Evolutionary conservation across 2,329 filamentous ascomycete genomes (phyloP).

Genomic region (Aspergillus sp.): DNA sequence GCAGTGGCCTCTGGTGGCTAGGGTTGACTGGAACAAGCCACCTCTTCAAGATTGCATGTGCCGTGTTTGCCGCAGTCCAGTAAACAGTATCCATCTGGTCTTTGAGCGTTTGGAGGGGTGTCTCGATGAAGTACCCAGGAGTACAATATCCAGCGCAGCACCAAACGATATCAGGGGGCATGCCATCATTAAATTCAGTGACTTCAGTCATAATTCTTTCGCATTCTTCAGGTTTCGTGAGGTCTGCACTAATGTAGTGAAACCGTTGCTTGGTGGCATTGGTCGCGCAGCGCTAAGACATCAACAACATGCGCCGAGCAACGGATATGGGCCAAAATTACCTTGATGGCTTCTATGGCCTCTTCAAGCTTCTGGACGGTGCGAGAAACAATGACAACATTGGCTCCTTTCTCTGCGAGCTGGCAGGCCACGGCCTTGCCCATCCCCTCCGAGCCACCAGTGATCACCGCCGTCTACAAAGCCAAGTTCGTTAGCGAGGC

Average conservation of each 20-base stretch:
- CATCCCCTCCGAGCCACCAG: slow-evolving; percentile 91
- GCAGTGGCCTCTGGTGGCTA: slow-evolving; percentile 32
- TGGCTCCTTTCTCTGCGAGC: slow-evolving; percentile 79
- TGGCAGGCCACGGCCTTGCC: slow-evolving; percentile 72
- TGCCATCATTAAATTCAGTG: slow-evolving; percentile 73
- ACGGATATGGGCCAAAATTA: slow-evolving; percentile 31
- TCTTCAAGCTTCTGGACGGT: slow-evolving; percentile 71
- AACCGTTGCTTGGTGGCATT: slow-evolving; percentile 71
- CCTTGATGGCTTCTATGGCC: slow-evolving; percentile 66
- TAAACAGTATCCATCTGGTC: slow-evolving; percentile 92
- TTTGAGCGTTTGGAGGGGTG: slow-evolving; percentile 64
- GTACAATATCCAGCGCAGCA: slow-evolving; percentile 75
- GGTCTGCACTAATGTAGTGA: slow-evolving; percentile 79
- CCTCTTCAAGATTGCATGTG: slow-evolving; percentile 71
- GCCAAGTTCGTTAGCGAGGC: slow-evolving; percentile 1
- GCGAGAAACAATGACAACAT: slow-evolving; percentile 81
- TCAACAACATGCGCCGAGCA: slow-evolving; percentile 15
- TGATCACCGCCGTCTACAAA: slow-evolving; percentile 77
- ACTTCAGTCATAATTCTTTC: slow-evolving; percentile 68
- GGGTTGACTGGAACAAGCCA: slow-evolving; percentile 60
- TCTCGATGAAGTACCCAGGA: slow-evolving; percentile 77
- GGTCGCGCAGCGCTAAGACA: slow-evolving; percentile 61
- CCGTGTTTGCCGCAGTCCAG: slow-evolving; percentile 82
- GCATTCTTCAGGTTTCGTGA: slow-evolving; percentile 70
- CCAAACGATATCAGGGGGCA: slow-evolving; percentile 83